phyloP scores from a whole-genome alignment of 2,329 filamentous ascomycete genomes.

The Sporothrix protearum region DNA sequence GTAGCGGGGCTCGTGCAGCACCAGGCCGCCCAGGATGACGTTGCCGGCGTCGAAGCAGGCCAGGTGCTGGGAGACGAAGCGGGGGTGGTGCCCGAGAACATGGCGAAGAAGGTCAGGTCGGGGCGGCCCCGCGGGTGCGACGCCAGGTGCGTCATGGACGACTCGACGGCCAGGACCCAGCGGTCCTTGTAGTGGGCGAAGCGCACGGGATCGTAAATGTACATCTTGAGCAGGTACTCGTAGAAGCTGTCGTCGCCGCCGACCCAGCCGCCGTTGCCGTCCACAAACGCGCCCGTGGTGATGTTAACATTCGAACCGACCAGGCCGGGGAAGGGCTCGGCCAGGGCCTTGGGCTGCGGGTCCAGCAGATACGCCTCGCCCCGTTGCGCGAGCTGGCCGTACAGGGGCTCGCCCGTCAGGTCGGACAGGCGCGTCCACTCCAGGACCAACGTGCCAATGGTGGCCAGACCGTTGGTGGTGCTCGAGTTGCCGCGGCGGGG shows the following conservation, averaged over 20 bases:
- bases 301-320: slow-evolving; percentile 66
- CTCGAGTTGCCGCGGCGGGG: slow-evolving; percentile 46
- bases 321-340: slow-evolving; percentile 73
- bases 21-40: slow-evolving; percentile 75
- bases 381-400: slow-evolving; percentile 62
- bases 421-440: slow-evolving; percentile 83
- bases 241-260: slow-evolving; percentile 79
- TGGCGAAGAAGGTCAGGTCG: slow-evolving; percentile 68
- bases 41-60: slow-evolving; percentile 83
- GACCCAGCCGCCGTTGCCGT: slow-evolving; percentile 69
- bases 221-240: slow-evolving; percentile 92
- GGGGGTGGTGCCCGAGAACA: slow-evolving; percentile 48
- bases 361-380: slow-evolving; percentile 67
- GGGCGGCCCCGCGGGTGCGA: slow-evolving; percentile 63
- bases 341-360: slow-evolving; percentile 53
- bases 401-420: slow-evolving; percentile 63
- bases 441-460: slow-evolving; percentile 71
- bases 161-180: slow-evolving; percentile 73
- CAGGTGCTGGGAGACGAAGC: slow-evolving; percentile 53
- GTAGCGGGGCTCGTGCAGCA: slow-evolving; percentile 63
- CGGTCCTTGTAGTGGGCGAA: slow-evolving; percentile 66
- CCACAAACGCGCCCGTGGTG: slow-evolving; percentile 61
- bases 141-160: slow-evolving; percentile 66
- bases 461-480: slow-evolving; percentile 68
- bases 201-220: slow-evolving; percentile 65